Conservation (phyloP, 352 stramenopile genomes). For the Pythium rishiriense region DNA sequence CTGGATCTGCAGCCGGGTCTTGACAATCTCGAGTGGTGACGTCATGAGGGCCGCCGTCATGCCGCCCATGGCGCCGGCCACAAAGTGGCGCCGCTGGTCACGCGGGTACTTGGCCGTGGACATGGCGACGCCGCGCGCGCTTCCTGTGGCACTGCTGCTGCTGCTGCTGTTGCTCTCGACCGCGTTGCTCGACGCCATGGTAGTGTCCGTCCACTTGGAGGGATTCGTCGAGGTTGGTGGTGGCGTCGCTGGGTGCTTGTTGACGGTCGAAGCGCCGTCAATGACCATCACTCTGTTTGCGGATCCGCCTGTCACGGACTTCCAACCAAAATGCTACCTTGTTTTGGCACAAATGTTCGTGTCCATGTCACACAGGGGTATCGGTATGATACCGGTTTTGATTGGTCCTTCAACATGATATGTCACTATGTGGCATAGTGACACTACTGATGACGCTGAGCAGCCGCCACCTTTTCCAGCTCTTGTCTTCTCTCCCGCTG, state of each 20-base stretch:
- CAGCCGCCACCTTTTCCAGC: too few relatives aligned
- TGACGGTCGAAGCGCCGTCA: slow-evolving; percentile 11
- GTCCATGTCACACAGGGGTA: slow-evolving; percentile 14
- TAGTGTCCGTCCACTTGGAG: background rate
- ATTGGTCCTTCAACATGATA: slow-evolving; percentile 11
- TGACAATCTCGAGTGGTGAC: slow-evolving; percentile 83
- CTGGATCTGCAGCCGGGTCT: slow-evolving; percentile 83
- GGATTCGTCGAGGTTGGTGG: slow-evolving; percentile 8
- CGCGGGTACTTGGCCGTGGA: slow-evolving; percentile 24
- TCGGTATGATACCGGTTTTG: slow-evolving; percentile 9
- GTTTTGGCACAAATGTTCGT: slow-evolving; percentile 18
- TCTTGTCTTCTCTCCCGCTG: too few relatives aligned
- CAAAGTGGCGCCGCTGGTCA: slow-evolving; percentile 57
- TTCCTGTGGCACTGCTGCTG: background rate
- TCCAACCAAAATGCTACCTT: slow-evolving; percentile 30
- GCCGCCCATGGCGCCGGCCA: slow-evolving; percentile 72
- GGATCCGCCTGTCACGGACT: slow-evolving; percentile 21
- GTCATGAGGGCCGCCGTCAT: slow-evolving; percentile 85
- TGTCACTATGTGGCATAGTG: background rate
- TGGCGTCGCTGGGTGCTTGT: slow-evolving; percentile 10
- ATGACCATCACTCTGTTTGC: slow-evolving; percentile 22
- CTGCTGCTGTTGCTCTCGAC: background rate
- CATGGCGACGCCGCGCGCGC: slow-evolving; percentile 19
- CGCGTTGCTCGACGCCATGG: slow-evolving; percentile 1
- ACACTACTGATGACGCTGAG: background rate